Evolutionary conservation across 106 monocot genomes (phyloP), one percentile per base, ranked within the genome.

Genomic region (Allium fistulosum): DNA sequence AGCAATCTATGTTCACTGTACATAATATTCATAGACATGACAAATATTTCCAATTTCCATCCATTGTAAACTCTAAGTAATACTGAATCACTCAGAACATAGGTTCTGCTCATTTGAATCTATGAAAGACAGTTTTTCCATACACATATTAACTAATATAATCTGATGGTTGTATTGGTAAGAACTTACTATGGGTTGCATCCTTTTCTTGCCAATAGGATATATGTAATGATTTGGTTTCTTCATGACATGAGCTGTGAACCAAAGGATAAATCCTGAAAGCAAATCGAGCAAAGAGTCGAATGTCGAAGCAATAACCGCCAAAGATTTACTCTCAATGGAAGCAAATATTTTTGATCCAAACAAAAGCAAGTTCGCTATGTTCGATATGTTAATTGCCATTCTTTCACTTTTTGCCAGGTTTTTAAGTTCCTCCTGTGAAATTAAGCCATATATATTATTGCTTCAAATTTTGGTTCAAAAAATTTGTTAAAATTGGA

Each of bases 271-370:
- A 26, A 96, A 67, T 48, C 95, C 95, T 13, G 95, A 96, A 9
- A 96, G 73, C 16, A 96, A 86, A 80, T 96, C 95, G 57, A 96
- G 62, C 4, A 91, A 71, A 46, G 91, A 96, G 62, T 96, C 91
- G 37, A 96, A 69, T 0, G 95, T 84, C 9, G 95, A 96, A 52
- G 95, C 95, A 26, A 96, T 96, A n/a, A 96, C 86, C 15, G 95
- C 88, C 78, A 96, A 17, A 9, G 95, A 96, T 56, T 59, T 75
- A 62, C 85, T 91, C 17, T 76, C 78, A 26, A 96, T 17, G 0
- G 85, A 96, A 48, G 91, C 91, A 57, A 81, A 74, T 0, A 86
- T 81, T 69, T 96, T 96, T 2, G 70, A 75, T 4, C 60, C 59
- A 71, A 96, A 96, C 10, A 91, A 85, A 51, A 96, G 6, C 46